Percentiles rank a stretch among this genome's conserved stretches.
phyloP scores from a whole-genome alignment of 2,329 filamentous ascomycete species.

The Remersonia thermophila region DNA sequence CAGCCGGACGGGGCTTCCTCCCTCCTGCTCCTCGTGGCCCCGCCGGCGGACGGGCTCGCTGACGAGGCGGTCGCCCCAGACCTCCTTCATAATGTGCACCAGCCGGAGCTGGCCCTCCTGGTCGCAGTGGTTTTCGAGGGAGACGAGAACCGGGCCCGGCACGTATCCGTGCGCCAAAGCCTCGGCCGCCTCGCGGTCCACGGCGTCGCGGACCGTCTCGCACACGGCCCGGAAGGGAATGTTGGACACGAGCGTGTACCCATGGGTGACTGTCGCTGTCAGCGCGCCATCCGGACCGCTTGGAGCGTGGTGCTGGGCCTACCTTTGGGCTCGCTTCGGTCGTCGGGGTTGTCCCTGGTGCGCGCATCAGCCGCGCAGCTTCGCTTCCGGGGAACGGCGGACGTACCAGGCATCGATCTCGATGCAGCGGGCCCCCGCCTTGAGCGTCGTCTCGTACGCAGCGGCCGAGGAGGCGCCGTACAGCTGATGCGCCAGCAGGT shows the following conservation, averaged over 20 bases:
- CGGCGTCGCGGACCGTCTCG: slow-evolving; percentile 49
- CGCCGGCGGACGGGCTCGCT: slow-evolving; percentile 44
- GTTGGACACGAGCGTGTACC: slow-evolving; percentile 54
- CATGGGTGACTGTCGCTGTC: slow-evolving; percentile 43
- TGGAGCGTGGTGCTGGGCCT: too few relatives aligned
- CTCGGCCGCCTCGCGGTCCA: slow-evolving; percentile 44
- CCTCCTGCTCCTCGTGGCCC: slow-evolving; percentile 41
- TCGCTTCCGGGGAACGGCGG: not conserved
- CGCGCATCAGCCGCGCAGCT: not conserved
- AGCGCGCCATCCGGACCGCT: too few relatives aligned
- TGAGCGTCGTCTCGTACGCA: slow-evolving; percentile 51
- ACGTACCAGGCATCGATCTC: slow-evolving; percentile 55
- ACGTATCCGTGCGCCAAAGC: slow-evolving; percentile 24
- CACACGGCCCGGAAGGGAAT: slow-evolving; percentile 54
- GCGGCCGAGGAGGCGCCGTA: slow-evolving; percentile 49
- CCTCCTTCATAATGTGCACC: slow-evolving; percentile 52
- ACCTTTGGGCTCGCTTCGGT: slow-evolving; percentile 48
- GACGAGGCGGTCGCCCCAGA: slow-evolving; percentile 48
- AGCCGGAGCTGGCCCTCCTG: slow-evolving; percentile 47
- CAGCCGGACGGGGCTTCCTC: slow-evolving; percentile 35
- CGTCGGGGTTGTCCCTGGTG: slow-evolving; percentile 45
- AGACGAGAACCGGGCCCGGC: slow-evolving; percentile 49
- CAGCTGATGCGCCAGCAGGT: slow-evolving; percentile 57
- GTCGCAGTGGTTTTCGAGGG: slow-evolving; percentile 55
- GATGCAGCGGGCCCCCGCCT: slow-evolving; percentile 54